Evolutionary conservation across 768 basidiomycete species (phyloP).

Genomic region (Hericium coralloides): DNA sequence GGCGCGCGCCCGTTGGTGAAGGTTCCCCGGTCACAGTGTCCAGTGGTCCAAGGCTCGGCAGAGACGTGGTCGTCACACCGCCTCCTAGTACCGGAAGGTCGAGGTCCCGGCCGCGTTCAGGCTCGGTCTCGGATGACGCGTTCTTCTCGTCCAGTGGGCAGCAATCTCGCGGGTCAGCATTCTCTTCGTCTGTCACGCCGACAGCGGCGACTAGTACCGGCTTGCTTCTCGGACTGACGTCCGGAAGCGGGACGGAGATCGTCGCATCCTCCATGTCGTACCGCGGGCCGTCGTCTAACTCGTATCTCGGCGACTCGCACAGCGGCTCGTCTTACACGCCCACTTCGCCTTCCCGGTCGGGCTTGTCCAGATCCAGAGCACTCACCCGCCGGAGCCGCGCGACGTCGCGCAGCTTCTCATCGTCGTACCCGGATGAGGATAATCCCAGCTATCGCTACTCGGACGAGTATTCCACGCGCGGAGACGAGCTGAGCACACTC

Average conservation of each 20-base stretch:
- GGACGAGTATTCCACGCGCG: slow-evolving; percentile 12
- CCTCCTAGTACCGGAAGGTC: slow-evolving; percentile 31
- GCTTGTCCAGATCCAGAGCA: slow-evolving; percentile 48
- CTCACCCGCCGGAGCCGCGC: slow-evolving; percentile 42
- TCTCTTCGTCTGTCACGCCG: slow-evolving; percentile 24
- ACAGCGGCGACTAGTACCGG: slow-evolving; percentile 23
- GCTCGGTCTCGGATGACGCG: slow-evolving; percentile 33
- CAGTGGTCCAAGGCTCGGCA: slow-evolving; percentile 44
- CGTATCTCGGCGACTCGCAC: slow-evolving; percentile 49
- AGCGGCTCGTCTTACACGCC: slow-evolving; percentile 32
- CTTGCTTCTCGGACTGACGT: slow-evolving; percentile 26
- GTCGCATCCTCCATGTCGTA: slow-evolving; percentile 36
- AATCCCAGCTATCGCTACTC: slow-evolving; percentile 30
- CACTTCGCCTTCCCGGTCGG: slow-evolving; percentile 30
- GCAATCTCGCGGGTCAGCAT: slow-evolving; percentile 19
- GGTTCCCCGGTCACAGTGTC: slow-evolving; percentile 67
- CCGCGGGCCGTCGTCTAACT: slow-evolving; percentile 42
- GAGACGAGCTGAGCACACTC: slow-evolving; percentile 14
- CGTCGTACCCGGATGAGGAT: slow-evolving; percentile 45
- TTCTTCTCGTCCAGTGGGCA: slow-evolving; percentile 33
- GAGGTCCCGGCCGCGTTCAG: slow-evolving; percentile 19
- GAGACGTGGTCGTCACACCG: slow-evolving; percentile 35
- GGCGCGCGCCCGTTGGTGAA: slow-evolving; percentile 34
- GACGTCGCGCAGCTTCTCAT: slow-evolving; percentile 36
- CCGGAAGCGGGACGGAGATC: slow-evolving; percentile 36